These are phyloP conservation scores for Podospora pseudoanserina DNA, from an alignment of 495 filamentous ascomycete genomes.

Conservation along the genomic window DNA sequence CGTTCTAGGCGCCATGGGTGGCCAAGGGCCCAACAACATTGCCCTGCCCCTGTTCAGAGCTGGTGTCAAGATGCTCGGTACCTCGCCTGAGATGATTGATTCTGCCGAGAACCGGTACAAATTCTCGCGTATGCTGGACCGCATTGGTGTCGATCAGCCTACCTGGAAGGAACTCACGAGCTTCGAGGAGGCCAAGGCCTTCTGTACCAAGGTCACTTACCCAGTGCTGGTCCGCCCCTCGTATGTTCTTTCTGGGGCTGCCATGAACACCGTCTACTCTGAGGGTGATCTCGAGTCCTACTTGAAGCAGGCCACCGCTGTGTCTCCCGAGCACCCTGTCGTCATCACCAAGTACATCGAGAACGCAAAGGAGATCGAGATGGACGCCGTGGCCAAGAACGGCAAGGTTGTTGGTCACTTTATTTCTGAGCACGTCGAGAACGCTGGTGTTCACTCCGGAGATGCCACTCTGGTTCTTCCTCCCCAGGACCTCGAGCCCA, in stretches of 20 bases:
- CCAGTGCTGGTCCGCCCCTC: constrained; percentile 91
- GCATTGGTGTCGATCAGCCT: constrained; percentile 93
- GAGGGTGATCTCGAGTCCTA: constrained; percentile 84
- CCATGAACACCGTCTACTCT: constrained; percentile 95
- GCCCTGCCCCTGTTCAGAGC: constrained; percentile 82
- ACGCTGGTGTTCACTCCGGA: constrained; percentile 94
- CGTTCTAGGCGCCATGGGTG: constrained; percentile 97
- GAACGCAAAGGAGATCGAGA: constrained; percentile 95
- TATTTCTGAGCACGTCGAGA: constrained; percentile 93
- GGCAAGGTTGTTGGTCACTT: constrained; percentile 89
- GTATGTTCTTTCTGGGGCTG: constrained; percentile 94
- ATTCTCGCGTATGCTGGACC: constrained; percentile 94
- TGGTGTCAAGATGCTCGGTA: constrained; percentile 89
- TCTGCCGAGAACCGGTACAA: constrained; percentile 97
- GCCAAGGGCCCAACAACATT: constrained; percentile 98
- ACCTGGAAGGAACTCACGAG: constrained; percentile 97
- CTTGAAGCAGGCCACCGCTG: constrained; percentile 80
- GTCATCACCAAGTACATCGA: constrained; percentile 99
- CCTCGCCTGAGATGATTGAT: constrained; percentile 98
- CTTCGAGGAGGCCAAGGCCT: constrained; percentile 77
- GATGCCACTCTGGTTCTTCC: constrained; percentile 92
- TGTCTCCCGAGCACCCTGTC: constrained; percentile 92
- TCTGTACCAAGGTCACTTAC: constrained; percentile 81
- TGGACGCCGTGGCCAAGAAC: constrained; percentile 86
- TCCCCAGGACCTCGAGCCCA: constrained; percentile 85